A percentile compares a stretch with the other conserved stretches of the same genome.
Evolutionary conservation across 2,329 filamentous ascomycete species (phyloP).

Genomic region (Podosphaera fusca): DNA sequence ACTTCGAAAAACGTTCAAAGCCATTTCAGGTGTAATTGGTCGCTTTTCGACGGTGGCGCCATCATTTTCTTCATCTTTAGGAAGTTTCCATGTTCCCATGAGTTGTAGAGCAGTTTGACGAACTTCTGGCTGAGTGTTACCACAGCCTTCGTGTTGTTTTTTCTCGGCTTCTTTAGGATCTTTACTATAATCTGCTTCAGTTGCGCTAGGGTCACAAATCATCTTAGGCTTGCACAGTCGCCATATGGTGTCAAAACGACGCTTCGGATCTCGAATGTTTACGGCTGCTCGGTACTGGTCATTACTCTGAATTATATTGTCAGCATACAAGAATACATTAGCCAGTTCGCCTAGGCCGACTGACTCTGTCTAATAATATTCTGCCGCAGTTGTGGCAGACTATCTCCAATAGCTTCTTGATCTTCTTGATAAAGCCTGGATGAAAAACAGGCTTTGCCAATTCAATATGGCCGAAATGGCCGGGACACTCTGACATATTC

Average conservation of each 20-base stretch:
- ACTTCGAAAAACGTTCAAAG: slow-evolving; percentile 64
- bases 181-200: slow-evolving; percentile 42
- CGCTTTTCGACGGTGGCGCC: slow-evolving; percentile 55
- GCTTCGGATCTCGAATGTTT: slow-evolving; percentile 72
- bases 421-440: slow-evolving; percentile 87
- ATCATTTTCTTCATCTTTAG: slow-evolving; percentile 51
- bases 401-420: slow-evolving; percentile 96
- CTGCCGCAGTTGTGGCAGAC: slow-evolving; percentile 98
- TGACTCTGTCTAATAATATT: slow-evolving; percentile 93
- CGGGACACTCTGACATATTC: slow-evolving; percentile 85
- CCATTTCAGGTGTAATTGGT: slow-evolving; percentile 60
- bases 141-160: slow-evolving; percentile 65
- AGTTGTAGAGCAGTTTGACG: slow-evolving; percentile 71
- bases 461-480: slow-evolving; percentile 97
- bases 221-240: slow-evolving; percentile 73
- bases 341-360: slow-evolving; percentile 41
- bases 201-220: slow-evolving; percentile 59
- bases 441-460: slow-evolving; percentile 92
- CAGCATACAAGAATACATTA: slow-evolving; percentile 31
- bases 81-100: slow-evolving; percentile 47
- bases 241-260: slow-evolving; percentile 84
- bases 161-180: slow-evolving; percentile 28
- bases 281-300: slow-evolving; percentile 64
- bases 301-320: slow-evolving; percentile 47
- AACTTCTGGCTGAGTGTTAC: slow-evolving; percentile 72